Evolutionary conservation across 2,329 filamentous ascomycete genomes (phyloP).

Genomic region (Pestalotiopsis sp.): DNA sequence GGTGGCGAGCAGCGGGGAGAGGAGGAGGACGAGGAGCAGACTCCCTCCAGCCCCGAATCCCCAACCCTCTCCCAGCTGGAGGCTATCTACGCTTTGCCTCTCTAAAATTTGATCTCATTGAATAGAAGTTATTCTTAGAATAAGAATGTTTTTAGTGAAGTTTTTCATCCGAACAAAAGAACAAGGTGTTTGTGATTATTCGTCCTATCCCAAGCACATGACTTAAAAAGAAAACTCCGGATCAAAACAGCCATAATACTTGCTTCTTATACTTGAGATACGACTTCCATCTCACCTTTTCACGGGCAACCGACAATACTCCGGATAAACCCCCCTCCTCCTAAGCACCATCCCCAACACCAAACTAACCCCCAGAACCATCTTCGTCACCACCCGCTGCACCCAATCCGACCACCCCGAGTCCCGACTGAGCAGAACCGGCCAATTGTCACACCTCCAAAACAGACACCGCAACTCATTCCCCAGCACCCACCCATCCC

Average conservation of each 20-base stretch:
- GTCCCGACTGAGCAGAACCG: conserved; percentile 15
- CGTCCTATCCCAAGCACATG: background rate
- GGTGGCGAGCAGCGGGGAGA: no score
- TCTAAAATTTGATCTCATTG: no score
- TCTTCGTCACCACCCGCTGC: conserved; percentile 18
- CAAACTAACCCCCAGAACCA: background rate
- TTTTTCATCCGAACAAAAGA: no score
- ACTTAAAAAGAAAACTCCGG: background rate
- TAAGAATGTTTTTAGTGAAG: no score
- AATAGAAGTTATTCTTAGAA: no score
- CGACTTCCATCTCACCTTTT: background rate
- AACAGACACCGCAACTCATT: conserved; percentile 26
- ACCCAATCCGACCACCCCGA: conserved; percentile 15
- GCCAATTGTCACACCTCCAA: conserved; percentile 27
- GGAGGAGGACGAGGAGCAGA: no score
- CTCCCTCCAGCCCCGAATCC: no score
- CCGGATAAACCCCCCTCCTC: background rate
- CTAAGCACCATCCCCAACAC: background rate
- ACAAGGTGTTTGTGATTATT: no score
- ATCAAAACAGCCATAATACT: no score
- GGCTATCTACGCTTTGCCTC: no score
- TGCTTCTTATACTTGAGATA: no score
- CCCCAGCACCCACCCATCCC: conserved; percentile 16
- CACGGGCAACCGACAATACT: background rate
- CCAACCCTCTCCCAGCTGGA: no score